Evolutionary conservation across 495 filamentous ascomycete species (phyloP), one percentile per base, ranked within the genome.

Genomic region (Pseudoneurospora amorphoporcata): DNA sequence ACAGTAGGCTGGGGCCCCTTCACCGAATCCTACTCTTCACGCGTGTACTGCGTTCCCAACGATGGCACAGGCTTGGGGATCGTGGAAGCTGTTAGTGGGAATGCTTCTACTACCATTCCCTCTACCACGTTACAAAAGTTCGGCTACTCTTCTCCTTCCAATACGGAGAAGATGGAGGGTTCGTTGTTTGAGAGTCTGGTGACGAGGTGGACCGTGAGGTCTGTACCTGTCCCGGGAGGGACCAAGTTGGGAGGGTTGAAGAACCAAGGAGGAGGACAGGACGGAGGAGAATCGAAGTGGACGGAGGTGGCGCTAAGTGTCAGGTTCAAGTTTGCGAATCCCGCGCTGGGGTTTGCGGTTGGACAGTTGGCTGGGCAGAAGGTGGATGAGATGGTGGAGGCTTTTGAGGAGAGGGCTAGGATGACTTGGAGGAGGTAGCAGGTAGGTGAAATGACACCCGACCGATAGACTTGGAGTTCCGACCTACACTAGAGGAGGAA

Each of bases 371-470:
- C 92, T 77, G 92, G 92, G 53, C 92, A 92, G 82, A 90, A 97
- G 77, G 95, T 92, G 35, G 88, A 87, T 12, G 83, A 91, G 69
- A 95, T 99, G 94, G 91, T 99, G 77, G 89, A 91, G 82, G 95
- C 95, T 39, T 99, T 98, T 86, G 94, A 97, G 85, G 87, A 86
- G 83, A 85, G 92, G 78, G 92, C 92, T 47, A 83, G 84, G 82
- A 83, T 86, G 75, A 68, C 91, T 38, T 80, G 91, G 75, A 86
- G 87, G 70, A 72, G 71, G 40, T 69, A 23, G n/a, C n/a, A n/a
- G 23, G 23, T 23, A 23, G 23, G 23, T 23, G 23, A 23, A 23
- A 23, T 23, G 23, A 23, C 23, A 23, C 23, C 23, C 23, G 23
- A 23, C 23, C 23, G 23, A 23, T 23, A 23, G 23, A 1, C 10